Base-by-base conservation (phyloP, 2,329 filamentous ascomycete genomes). In the Alternaria ventricosa region DNA sequence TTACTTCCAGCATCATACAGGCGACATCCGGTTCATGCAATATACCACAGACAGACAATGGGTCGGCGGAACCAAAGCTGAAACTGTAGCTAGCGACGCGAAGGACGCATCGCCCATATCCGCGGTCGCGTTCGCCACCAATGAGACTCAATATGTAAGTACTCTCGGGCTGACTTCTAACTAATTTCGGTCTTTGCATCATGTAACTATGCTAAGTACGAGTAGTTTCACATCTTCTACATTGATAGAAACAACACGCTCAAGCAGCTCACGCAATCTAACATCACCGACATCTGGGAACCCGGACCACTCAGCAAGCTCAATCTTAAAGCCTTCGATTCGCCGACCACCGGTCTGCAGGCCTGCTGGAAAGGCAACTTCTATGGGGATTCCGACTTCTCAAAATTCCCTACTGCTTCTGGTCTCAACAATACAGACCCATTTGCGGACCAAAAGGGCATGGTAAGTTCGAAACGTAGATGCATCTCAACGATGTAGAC, bases 281-380 rank as follows among this genome's bases (percentile, higher is more conserved):
- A 83, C 60, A 71, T 73, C 10, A 79, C 80, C 41, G 63, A 69
- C 22, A 64, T 83, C 15, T 84, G 82, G 82, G 56, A 68, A 15
- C 72, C 80, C 12, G 83, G 82, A 0, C 62, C 78, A 66, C 58
- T 78, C 12, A 76, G 90, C 71, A 92, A 97, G 78, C 90, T 93
- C 67, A 93, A 96, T 66, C 87, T 93, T 43, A 90, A 96, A 67
- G 91, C 90, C 69, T 96, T 96, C 79, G 95, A 98, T 82, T 91
- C 93, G 2, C 98, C 98, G 73, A 89, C 92, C 1, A 91, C 97
- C 51, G 96, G 96, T 3, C 82, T 96, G 28, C 92, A 96, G 75
- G 90, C 94, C 15, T 90, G 90, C 53, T 84, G 89, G 20, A 91
- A 97, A 77, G 96, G 96, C 0, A 85, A 97, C 46, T 82, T 86